Evolutionary conservation across 306 rosid species (phyloP), one percentile per base, ranked within the genome.

Genomic region (Abrus pulchellus): DNA sequence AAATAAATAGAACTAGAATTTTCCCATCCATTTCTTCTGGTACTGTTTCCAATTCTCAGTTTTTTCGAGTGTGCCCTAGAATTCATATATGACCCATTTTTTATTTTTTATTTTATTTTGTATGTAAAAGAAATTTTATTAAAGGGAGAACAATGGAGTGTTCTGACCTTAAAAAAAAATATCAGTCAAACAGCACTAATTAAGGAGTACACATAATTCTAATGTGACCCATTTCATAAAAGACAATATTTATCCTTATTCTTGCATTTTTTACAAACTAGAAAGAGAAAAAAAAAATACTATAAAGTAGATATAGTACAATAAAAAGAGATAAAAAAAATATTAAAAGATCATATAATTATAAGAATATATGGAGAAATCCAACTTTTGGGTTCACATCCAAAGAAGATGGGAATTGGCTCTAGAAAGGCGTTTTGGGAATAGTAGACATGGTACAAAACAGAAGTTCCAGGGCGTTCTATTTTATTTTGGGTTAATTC

Each of bases 391-490:
- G 73, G 32, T 3, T n/a, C 20, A 43, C 38, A 56, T 45, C 30
- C 20, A 59, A 48, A 38, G 12, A 75, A 14, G 71, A 9, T 0
- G 65, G 81, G 65, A 68, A 41, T 27, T 76, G 69, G 57, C 81
- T 77, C 83, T 70, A 77, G 82, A 70, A 71, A 83, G 61, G 45
- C 74, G 74, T 70, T 70, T 52, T 33, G 79, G 69, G 47, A 72
- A 71, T 73, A 68, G 85, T 56, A 64, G 72, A 30, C 7, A 32
- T 7, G 27, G 36, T 14, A 20, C 29, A 33, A 47, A 71, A 33
- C 49, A 32, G 10, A 61, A 40, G 34, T 63, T 69, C 53, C 52
- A 49, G 82, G 66, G 78, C 64, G 45, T 71, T 72, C 76, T 73
- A 77, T 61, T 40, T n/a, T 74, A 41, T 55, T 68, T 7, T 14